phyloP scores from a whole-genome alignment of 73 alveolate species.

The Paramecium octaurelia region DNA sequence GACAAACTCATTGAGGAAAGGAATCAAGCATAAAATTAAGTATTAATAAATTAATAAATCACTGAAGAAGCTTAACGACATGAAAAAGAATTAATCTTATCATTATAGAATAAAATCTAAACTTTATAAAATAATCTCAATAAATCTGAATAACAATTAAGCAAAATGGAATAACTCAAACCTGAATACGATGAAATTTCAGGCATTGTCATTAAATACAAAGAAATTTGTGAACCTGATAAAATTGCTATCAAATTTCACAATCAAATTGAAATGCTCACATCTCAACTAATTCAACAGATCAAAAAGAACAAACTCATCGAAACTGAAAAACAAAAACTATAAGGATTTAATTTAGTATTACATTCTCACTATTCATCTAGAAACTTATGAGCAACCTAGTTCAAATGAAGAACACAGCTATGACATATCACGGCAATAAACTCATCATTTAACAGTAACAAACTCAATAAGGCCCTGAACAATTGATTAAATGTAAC shows the following conservation, averaged over 20 bases:
- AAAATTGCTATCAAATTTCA: background rate
- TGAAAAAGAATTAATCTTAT: constrained; percentile 6
- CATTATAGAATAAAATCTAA: background rate
- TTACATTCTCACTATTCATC: background rate
- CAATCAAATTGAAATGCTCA: background rate
- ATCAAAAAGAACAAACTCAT: background rate
- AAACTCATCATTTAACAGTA: background rate
- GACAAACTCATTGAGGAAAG: background rate
- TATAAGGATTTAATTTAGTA: constrained; percentile 39
- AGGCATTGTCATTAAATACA: constrained; percentile 23
- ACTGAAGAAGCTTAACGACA: constrained; percentile 49
- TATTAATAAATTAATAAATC: constrained; percentile 25
- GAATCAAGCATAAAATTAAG: constrained; percentile 40
- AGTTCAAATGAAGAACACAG: background rate
- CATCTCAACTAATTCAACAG: background rate
- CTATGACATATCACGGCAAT: constrained; percentile 24
- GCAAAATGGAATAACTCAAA: constrained; percentile 5
- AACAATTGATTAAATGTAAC: background rate
- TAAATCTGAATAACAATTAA: background rate
- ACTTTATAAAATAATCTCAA: background rate
- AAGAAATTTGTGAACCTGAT: constrained; percentile 43
- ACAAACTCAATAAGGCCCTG: background rate
- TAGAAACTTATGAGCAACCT: background rate
- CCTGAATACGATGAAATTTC: constrained; percentile 52
- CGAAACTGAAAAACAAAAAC: background rate